Evolutionary conservation across 2,329 filamentous ascomycete species (phyloP).

Genomic region (Knufia fluminis): DNA sequence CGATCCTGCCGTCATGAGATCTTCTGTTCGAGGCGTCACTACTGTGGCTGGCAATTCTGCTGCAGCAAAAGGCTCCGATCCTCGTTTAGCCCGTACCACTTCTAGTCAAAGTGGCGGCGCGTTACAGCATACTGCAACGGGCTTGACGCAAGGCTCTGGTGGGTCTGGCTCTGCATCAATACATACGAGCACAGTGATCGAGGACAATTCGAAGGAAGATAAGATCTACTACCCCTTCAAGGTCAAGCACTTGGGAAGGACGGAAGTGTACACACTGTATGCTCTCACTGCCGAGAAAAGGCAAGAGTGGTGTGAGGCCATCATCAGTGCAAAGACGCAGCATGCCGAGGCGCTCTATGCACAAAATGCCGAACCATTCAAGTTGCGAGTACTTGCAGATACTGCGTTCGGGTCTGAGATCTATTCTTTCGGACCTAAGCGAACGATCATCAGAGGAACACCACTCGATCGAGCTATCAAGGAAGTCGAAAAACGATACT

Average conservation of each 20-base stretch:
- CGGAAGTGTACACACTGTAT: constrained; percentile 81
- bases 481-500: constrained; percentile 71
- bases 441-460: constrained; percentile 76
- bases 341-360: constrained; percentile 81
- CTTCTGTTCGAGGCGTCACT: constrained; percentile 58
- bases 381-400: constrained; percentile 82
- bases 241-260: constrained; percentile 85
- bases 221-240: constrained; percentile 88
- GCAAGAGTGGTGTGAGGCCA: constrained; percentile 84
- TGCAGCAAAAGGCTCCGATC: constrained; percentile 31
- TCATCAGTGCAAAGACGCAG: constrained; percentile 87
- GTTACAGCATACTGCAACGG: constrained; percentile 60
- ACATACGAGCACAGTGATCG: constrained; percentile 40
- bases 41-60: constrained; percentile 52
- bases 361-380: constrained; percentile 94
- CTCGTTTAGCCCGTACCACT: constrained; percentile 45
- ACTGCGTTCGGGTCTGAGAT: constrained; percentile 77
- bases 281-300: constrained; percentile 66
- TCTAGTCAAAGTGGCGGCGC: constrained; percentile 39
- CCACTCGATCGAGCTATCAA: constrained; percentile 84
- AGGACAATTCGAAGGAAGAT: constrained; percentile 55
- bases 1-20: constrained; percentile 82
- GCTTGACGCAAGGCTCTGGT: constrained; percentile 39
- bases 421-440: constrained; percentile 34
- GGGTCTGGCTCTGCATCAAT: constrained; percentile 34